A percentile compares a stretch with the other conserved stretches of the same genome.
phyloP scores from a whole-genome alignment of 495 filamentous ascomycete species.

The Copromyces sp. region DNA sequence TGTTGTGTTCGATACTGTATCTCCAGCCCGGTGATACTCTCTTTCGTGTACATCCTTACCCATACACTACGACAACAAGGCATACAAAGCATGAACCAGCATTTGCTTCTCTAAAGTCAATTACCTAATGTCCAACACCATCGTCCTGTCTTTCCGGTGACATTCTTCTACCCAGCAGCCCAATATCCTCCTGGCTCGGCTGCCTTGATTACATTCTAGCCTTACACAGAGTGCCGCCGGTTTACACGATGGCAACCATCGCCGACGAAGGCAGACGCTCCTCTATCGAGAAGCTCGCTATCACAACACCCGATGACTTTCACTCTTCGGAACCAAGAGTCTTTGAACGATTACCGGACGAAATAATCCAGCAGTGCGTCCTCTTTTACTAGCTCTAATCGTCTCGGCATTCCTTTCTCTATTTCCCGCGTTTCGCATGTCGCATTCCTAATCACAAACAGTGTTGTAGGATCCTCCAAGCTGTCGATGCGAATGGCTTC shows the following conservation, averaged over 20 bases:
- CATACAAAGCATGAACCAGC: background rate
- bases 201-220: conserved; percentile 7
- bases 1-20: background rate
- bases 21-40: background rate
- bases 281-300: conserved; percentile 25
- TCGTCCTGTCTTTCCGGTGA: background rate
- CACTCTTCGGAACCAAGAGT: conserved; percentile 13
- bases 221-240: background rate
- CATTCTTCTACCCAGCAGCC: background rate
- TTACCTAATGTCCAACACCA: background rate
- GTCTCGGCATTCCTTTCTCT: background rate
- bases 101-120: background rate
- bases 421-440: background rate
- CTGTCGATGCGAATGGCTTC: conserved; percentile 66
- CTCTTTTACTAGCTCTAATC: background rate
- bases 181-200: background rate
- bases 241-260: conserved; percentile 15
- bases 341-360: conserved; percentile 38
- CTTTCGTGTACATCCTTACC: background rate
- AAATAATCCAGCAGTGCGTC: conserved; percentile 42
- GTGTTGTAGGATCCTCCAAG: conserved; percentile 57
- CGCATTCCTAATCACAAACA: conserved; percentile 5
- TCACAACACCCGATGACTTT: conserved; percentile 8
- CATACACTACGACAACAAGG: background rate
- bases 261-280: conserved; percentile 15